Base-by-base conservation (phyloP, 78 protist genomes). In the Dictyostelium firmibasis region DNA sequence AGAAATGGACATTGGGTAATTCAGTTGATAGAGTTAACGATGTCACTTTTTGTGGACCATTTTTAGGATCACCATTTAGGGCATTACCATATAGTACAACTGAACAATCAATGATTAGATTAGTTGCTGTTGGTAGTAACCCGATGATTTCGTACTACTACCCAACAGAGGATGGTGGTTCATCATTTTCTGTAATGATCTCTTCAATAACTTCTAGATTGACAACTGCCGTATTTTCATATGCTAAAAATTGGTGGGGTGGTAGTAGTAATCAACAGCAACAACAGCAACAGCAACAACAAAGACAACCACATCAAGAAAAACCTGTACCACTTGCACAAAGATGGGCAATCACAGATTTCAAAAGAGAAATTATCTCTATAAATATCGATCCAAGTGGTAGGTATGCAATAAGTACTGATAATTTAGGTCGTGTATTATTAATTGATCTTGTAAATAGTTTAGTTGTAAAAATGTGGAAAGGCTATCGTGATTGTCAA, bases 401-500 rank as follows among this genome's bases (percentile, higher is more conserved):
- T 18, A 33, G 96, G 64, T 92, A 69, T 35, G 95, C 91, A 25
- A 92, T 57, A 7, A 4, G 77, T 3, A 83, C 92, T 7, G 98
- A 97, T 62, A 82, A 76, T 23, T 77, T 95, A 13, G 97, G 97
- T 33, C 77, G 98, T 23, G 92, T 97, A 8, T 25, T 95, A 35
- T 72, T 97, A 20, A 9, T 95, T 43, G 97, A 97, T 16, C 9
- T 67, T 23, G 84, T 85, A 13, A 47, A 85, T 60, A 75, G 96
- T 27, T 62, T 86, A 14, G 29, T 87, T 4, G 53, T 95, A 27
- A 87, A 91, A 50, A 57, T 95, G 77, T 97, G 97, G 97, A 95
- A 95, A 69, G 98, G 98, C 11, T 97, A 97, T 76, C 89, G 98
- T 64, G 97, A 95, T 25, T 95, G 95, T 53, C 97, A 95, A 50